Evolutionary conservation across 2,329 filamentous ascomycete genomes (phyloP).

Genomic region (Penicillium nordicum): DNA sequence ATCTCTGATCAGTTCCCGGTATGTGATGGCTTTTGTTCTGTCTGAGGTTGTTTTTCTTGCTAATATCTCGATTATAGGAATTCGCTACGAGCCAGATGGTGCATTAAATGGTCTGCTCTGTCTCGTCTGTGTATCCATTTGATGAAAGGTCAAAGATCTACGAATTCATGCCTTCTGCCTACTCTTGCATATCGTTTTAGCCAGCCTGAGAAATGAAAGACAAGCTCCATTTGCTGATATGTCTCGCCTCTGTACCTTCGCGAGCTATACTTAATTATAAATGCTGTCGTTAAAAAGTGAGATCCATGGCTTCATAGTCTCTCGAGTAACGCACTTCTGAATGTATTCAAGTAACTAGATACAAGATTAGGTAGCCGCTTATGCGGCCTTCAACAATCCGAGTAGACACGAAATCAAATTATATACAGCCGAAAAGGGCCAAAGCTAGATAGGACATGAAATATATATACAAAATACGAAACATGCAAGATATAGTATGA

Average conservation of each 20-base stretch:
- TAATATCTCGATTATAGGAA: constrained; percentile 23
- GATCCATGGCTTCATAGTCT: neutral
- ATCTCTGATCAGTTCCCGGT: constrained; percentile 79
- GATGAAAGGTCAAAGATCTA: constrained; percentile 21
- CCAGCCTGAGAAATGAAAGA: neutral
- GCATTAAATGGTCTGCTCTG: constrained; percentile 21
- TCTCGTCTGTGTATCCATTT: constrained; percentile 1
- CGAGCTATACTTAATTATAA: neutral
- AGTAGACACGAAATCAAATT: neutral
- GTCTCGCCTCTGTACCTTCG: neutral
- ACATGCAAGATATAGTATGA: neutral
- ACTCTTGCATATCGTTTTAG: constrained; percentile 4
- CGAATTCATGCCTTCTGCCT: constrained; percentile 17
- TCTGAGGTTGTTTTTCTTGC: neutral
- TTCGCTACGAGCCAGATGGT: constrained; percentile 37
- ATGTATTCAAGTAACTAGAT: neutral
- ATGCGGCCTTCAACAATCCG: neutral
- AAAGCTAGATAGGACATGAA: neutral
- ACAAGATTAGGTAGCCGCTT: no score
- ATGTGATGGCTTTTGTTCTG: constrained; percentile 27
- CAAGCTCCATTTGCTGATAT: neutral
- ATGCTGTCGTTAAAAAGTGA: neutral
- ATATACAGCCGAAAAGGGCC: neutral
- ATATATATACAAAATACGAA: neutral
- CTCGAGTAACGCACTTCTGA: neutral